Percentiles rank a stretch among this genome's conserved stretches.
Conservation (phyloP, 441 rosid genomes). For the Populus trichocarpa region DNA sequence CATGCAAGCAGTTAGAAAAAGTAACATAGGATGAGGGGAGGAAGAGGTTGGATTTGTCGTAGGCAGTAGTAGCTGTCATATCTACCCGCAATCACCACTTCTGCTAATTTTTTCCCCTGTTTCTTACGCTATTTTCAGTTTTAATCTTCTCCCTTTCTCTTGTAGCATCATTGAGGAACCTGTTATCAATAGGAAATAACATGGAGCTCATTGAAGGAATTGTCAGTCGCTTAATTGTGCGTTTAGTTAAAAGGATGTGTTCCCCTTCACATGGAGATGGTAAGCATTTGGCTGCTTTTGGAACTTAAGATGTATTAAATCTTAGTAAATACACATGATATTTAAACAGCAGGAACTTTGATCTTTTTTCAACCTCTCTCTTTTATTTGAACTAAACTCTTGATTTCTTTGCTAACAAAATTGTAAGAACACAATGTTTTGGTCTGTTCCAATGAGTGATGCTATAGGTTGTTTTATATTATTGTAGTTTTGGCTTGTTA, state of each 20-base stretch:
- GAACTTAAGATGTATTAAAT: neutral
- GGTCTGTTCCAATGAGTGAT: conserved; percentile 1
- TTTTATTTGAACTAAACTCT: neutral
- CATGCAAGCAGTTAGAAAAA: neutral
- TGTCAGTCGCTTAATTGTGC: conserved; percentile 46
- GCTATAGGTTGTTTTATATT: neutral
- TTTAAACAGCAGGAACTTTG: neutral
- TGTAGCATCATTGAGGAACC: conserved; percentile 61
- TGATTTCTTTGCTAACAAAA: neutral
- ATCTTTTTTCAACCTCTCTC: neutral
- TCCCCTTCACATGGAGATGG: conserved; percentile 44
- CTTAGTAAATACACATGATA: neutral
- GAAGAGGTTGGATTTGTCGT: neutral
- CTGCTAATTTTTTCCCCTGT: neutral
- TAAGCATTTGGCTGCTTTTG: conserved; percentile 20
- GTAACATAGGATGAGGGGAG: neutral
- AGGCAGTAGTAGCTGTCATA: neutral
- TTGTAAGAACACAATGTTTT: neutral
- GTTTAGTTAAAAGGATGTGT: conserved; percentile 65
- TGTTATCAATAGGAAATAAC: conserved; percentile 43
- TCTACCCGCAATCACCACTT: conserved; percentile 1
- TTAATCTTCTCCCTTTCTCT: neutral
- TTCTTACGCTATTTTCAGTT: neutral
- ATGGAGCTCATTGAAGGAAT: conserved; percentile 54
- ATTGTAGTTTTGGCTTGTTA: neutral